Evolutionary conservation across 2,329 filamentous ascomycete genomes (phyloP), one percentile per base, ranked within the genome.

Genomic region (Didymella pinodella): DNA sequence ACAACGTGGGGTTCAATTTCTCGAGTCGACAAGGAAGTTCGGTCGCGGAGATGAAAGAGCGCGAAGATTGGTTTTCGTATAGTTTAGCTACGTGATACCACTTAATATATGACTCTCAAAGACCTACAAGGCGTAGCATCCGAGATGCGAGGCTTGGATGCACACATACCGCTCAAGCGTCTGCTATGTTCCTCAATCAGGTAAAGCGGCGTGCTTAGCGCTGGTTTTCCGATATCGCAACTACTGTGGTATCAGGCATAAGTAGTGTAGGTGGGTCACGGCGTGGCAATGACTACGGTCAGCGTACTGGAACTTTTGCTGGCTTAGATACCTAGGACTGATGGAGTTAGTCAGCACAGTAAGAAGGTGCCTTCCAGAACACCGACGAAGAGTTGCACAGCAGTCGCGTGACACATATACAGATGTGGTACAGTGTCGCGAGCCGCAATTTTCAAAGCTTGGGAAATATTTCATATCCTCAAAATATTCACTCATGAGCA

Each of bases 211-310:
- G 43, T 47, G 43, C 29, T 29, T 53, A 52, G 55, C 36, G 28
- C 20, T 18, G 16, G 29, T 38, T 22, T 28, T 44, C 55, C 48
- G 55, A 53, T 43, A 10, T 53, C 48, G 44, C 48, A 57, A 31
- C n/a, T 29, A 22, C 22, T 22, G 22, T 3, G 22, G 22, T 22
- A 22, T 22, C 22, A 22, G 22, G 22, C 22, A 2, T 3, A 22
- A 22, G 22, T 22, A 22, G 22, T 22, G 22, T 22, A 22, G 22
- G 22, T 22, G 22, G 22, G 22, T 22, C 22, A 22, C 22, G 22
- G 22, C 22, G 22, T 22, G 22, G 22, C 22, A 22, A 22, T 22
- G 22, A 22, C 22, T 22, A 22, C 22, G 22, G 22, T 22, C 22
- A 22, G 22, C 22, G 22, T 22, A 22, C 22, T 22, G 22, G 22